Evolutionary conservation across 768 basidiomycete species (phyloP).

Genomic region (Pleurotus tuoliensis): DNA sequence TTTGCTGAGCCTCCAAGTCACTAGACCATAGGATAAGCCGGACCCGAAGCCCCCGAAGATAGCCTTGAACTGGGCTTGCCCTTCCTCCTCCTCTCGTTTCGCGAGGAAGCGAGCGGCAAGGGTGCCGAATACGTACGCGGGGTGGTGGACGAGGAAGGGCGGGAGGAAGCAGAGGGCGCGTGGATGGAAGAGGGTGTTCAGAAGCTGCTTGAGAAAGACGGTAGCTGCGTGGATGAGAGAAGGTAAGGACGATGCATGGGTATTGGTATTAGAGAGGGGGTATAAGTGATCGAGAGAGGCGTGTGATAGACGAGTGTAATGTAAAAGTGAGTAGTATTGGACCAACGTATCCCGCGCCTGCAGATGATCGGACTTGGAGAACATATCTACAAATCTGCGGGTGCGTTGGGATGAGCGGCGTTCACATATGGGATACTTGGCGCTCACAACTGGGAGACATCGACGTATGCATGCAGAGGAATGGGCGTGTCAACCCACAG

Average conservation of each 20-base stretch:
- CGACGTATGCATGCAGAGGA: conserved; percentile 45
- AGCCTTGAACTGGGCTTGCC: conserved; percentile 67
- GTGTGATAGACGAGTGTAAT: conserved; percentile 48
- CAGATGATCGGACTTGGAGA: conserved; percentile 17
- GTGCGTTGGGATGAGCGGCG: too few species aligned
- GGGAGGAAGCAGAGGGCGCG: conserved; percentile 37
- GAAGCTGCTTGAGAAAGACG: conserved; percentile 19
- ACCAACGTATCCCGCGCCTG: conserved; percentile 41
- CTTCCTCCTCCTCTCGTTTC: conserved; percentile 54
- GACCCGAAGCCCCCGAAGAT: conserved; percentile 50
- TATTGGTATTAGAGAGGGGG: conserved; percentile 6
- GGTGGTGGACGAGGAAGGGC: conserved; percentile 48
- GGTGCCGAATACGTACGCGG: conserved; percentile 50
- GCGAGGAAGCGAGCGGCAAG: conserved; percentile 41
- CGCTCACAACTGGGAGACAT: conserved; percentile 54
- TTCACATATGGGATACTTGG: too few species aligned
- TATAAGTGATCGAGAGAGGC: conserved; percentile 31
- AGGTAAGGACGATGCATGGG: conserved; percentile 27
- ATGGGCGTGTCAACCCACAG: conserved; percentile 47
- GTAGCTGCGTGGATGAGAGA: conserved; percentile 12
- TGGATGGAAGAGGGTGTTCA: conserved; percentile 38
- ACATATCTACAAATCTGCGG: conserved; percentile 18
- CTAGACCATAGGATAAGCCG: conserved; percentile 18
- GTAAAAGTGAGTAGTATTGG: conserved; percentile 53
- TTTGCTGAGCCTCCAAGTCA: conserved; percentile 2